A percentile compares a stretch with the other conserved stretches of the same genome.
Evolutionary conservation across 768 basidiomycete species (phyloP).

Genomic region (Lactarius deliciosus): DNA sequence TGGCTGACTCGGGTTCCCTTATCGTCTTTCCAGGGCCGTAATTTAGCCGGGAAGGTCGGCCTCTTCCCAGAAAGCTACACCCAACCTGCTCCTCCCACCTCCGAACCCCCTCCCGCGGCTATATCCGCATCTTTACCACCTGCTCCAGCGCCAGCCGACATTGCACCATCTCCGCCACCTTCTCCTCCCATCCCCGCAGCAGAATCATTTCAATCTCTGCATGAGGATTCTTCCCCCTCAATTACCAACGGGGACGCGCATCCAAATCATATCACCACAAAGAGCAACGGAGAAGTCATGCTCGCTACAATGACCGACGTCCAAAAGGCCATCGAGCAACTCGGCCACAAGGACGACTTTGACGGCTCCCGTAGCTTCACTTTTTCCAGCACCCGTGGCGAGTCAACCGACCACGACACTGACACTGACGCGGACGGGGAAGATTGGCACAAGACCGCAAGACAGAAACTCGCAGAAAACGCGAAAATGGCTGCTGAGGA

Average conservation of each 20-base stretch:
- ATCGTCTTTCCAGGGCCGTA: conserved; percentile 59
- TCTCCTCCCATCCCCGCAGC: neutral
- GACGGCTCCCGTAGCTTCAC: conserved; percentile 72
- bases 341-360: conserved; percentile 54
- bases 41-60: conserved; percentile 76
- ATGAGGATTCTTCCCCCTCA: conserved; percentile 40
- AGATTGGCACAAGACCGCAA: conserved; percentile 63
- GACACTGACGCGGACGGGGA: conserved; percentile 49
- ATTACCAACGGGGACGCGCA: conserved; percentile 7
- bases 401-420: conserved; percentile 48
- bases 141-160: neutral
- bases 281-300: conserved; percentile 62
- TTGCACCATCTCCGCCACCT: neutral
- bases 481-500: conserved; percentile 64
- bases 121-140: conserved; percentile 10
- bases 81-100: conserved; percentile 32
- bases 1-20: conserved; percentile 18
- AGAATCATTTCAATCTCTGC: conserved; percentile 44
- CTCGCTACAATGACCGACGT: conserved; percentile 87
- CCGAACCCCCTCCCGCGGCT: conserved; percentile 19
- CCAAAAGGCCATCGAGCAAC: conserved; percentile 86
- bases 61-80: conserved; percentile 93
- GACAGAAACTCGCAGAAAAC: conserved; percentile 67
- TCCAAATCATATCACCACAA: neutral
- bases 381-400: conserved; percentile 66